These are phyloP conservation scores for Pseudoturritis turrita DNA, from an alignment of 345 rosid genomes.

Conservation along the genomic window DNA sequence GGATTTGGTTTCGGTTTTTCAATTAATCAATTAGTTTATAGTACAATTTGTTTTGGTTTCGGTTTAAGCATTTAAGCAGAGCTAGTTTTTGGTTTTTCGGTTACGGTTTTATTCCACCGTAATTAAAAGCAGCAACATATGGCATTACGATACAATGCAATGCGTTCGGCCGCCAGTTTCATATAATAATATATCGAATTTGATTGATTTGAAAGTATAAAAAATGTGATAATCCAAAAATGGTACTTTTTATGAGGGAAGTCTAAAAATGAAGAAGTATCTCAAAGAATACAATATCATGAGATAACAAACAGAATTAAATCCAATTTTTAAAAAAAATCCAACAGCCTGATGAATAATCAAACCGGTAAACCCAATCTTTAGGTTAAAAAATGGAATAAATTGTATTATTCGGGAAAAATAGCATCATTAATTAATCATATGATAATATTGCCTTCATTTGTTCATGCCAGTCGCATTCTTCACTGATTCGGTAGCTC, in stretches of 20 bases:
- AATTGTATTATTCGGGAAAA: background rate
- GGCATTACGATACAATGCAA: background rate
- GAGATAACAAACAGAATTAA: background rate
- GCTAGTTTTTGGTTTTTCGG: too few relatives aligned
- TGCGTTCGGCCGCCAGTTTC: background rate
- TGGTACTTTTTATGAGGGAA: background rate
- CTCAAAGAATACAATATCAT: background rate
- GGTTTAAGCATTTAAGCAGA: too few relatives aligned
- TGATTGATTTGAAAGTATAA: background rate
- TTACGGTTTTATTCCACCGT: too few relatives aligned
- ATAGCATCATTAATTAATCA: background rate
- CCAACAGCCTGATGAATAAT: background rate
- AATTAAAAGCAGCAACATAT: background rate
- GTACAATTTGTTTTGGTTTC: too few relatives aligned
- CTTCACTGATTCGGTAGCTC: constrained; percentile 60
- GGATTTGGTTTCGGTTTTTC: too few relatives aligned
- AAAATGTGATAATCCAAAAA: background rate
- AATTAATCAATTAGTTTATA: too few relatives aligned
- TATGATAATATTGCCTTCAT: constrained; percentile 16
- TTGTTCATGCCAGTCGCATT: constrained; percentile 53
- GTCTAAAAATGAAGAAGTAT: background rate
- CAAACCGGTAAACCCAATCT: background rate
- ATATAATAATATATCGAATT: background rate
- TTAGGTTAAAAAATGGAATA: background rate
- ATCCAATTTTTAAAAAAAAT: background rate